These are phyloP conservation scores for Cicer bijugum DNA, from an alignment of 306 rosid species.

Conservation along the genomic window DNA sequence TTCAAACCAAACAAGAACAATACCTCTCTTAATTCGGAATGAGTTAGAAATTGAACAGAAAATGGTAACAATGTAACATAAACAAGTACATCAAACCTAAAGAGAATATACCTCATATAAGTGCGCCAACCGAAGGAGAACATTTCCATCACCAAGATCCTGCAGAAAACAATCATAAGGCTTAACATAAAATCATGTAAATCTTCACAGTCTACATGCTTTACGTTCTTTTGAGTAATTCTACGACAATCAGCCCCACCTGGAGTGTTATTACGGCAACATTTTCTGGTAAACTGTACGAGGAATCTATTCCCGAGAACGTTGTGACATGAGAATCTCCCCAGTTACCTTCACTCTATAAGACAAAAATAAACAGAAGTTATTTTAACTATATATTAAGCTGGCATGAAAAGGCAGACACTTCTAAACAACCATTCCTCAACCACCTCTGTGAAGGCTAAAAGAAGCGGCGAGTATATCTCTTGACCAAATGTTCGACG, in stretches of 20 bases:
- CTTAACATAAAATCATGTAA: slow-evolving; percentile 15
- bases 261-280: slow-evolving; percentile 77
- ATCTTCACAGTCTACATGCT: background rate
- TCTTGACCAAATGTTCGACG: slow-evolving; percentile 93
- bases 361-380: slow-evolving; percentile 31
- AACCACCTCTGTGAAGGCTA: slow-evolving; percentile 83
- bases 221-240: no score
- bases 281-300: slow-evolving; percentile 69
- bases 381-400: slow-evolving; percentile 12
- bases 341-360: slow-evolving; percentile 67
- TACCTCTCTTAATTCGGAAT: background rate
- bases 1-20: slow-evolving; percentile 10
- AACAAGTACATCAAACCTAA: slow-evolving; percentile 22
- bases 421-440: slow-evolving; percentile 37
- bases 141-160: slow-evolving; percentile 69
- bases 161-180: slow-evolving; percentile 45
- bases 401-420: background rate
- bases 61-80: background rate
- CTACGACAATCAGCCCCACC: slow-evolving; percentile 58
- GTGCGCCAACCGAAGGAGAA: slow-evolving; percentile 80
- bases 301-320: slow-evolving; percentile 63
- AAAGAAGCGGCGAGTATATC: slow-evolving; percentile 83
- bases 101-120: slow-evolving; percentile 64
- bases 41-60: background rate
- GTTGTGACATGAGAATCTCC: slow-evolving; percentile 60